phyloP scores from a whole-genome alignment of 768 basidiomycete species.

The Lactifluus volemus region DNA sequence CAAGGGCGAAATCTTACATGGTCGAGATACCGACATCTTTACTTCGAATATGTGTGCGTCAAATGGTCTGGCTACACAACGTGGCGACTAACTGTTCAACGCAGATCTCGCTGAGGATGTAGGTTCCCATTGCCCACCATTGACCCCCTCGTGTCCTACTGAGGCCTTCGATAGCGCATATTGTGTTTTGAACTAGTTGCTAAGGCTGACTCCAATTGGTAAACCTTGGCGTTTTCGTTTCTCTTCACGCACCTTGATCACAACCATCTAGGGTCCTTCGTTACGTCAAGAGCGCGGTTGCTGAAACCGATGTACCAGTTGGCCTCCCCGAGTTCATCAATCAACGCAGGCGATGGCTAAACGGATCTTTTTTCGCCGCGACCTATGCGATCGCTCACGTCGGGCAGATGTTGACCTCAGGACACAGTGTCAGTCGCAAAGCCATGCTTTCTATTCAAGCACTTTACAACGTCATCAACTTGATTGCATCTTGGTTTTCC shows the following conservation, averaged over 20 bases:
- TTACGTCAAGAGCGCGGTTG: constrained; percentile 91
- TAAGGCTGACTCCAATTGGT: constrained; percentile 74
- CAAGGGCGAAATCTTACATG: constrained; percentile 85
- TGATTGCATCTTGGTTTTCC: constrained; percentile 91
- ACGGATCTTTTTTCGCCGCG: constrained; percentile 92
- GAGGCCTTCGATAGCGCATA: constrained; percentile 51
- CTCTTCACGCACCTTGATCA: constrained; percentile 16
- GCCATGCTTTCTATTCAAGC: constrained; percentile 68
- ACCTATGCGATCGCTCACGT: constrained; percentile 89
- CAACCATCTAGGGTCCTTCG: constrained; percentile 67
- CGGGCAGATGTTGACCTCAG: constrained; percentile 69
- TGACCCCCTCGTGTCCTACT: constrained; percentile 2
- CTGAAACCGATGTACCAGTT: constrained; percentile 92
- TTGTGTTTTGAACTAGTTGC: constrained; percentile 76
- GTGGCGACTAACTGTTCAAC: neutral
- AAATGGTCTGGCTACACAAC: neutral
- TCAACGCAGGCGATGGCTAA: constrained; percentile 84
- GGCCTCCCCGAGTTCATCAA: constrained; percentile 87
- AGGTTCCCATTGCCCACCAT: constrained; percentile 19
- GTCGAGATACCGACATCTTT: constrained; percentile 83
- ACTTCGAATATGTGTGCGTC: constrained; percentile 91
- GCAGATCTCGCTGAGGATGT: constrained; percentile 87
- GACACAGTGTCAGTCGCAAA: constrained; percentile 75
- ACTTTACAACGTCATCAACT: constrained; percentile 77
- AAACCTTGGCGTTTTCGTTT: constrained; percentile 25